Base-by-base conservation (phyloP, 176 grass and related monocot species). In the Carex pumila region DNA sequence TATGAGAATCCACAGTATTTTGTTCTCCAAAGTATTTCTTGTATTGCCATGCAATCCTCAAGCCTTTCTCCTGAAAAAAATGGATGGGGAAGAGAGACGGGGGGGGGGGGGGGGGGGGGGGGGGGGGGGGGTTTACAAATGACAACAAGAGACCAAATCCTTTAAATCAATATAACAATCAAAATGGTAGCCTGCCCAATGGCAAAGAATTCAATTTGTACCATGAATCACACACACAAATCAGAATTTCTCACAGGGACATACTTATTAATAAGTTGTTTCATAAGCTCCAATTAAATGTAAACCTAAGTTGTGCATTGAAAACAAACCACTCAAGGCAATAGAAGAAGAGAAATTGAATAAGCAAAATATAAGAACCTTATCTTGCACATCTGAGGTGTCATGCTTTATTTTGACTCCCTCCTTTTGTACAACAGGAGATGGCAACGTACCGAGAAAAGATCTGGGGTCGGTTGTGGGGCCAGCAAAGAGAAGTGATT, bases 1-100 rank as follows among this genome's bases (percentile, higher is more conserved):
- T 84, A 52, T 89, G 82, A 85, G 55, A 57, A 76, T 77, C 41
- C 61, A 82, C 80, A 85, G 31, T 59, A 75, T 86, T 94, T 45
- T 93, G 91, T 29, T 92, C 92, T 10, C 86, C 95, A 37, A 93
- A 94, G 67, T 98, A 98, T 65, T 98, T 98, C 82, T 89, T 98
- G 69, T 98, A 94, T 86, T 98, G 95, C 95, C 92, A 98, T 76
- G 95, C 95, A 61, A 98, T 98, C 56, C 92, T 94, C 86, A 98
- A 89, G 41, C 71, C 88, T 53, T 94, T 88, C 41, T 94, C 95
- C 95, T 97, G 84, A 81, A 89, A 49, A 79, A 13, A 37, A 22
- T 9, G 67, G 7, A 22, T 9, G 67, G 7, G 14, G 17, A 1
- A 22, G 17, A n/a, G 41, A 10, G 47, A 17, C 2, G 32, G 15